Conservation (phyloP, 495 filamentous ascomycete genomes). For the Penicillium malachiteum region DNA sequence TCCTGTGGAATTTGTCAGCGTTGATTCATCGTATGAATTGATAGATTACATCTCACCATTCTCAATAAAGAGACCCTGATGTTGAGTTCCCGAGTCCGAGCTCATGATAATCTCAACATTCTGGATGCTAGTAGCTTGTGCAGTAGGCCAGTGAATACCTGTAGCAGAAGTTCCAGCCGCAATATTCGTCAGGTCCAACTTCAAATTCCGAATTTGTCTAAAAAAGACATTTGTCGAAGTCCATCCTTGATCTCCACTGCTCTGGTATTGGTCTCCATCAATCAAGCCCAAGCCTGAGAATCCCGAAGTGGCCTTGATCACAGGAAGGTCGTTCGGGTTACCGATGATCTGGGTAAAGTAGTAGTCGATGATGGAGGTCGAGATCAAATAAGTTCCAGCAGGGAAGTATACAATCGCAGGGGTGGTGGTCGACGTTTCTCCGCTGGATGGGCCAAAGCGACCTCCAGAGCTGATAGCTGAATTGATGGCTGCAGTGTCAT, state of each 20-base stretch:
- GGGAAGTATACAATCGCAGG: constrained; percentile 66
- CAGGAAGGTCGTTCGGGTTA: constrained; percentile 61
- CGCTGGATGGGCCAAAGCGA: constrained; percentile 50
- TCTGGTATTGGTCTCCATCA: constrained; percentile 64
- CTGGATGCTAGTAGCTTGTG: constrained; percentile 71
- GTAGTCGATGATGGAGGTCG: constrained; percentile 52
- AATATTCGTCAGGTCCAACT: constrained; percentile 69
- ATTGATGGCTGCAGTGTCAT: constrained; percentile 66
- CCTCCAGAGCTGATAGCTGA: constrained; percentile 53
- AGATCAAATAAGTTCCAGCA: constrained; percentile 61
- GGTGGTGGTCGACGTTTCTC: constrained; percentile 49
- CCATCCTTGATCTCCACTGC: constrained; percentile 45
- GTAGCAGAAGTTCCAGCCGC: constrained; percentile 50
- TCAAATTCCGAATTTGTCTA: constrained; percentile 73
- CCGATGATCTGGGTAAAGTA: constrained; percentile 71
- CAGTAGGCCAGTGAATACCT: constrained; percentile 78
- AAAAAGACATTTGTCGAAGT: constrained; percentile 71
- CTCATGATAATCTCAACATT: constrained; percentile 76
- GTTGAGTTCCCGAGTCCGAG: constrained; percentile 53
- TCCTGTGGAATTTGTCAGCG: constrained; percentile 33
- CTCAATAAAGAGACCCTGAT: constrained; percentile 75
- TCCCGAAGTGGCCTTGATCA: constrained; percentile 61
- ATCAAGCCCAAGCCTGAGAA: constrained; percentile 67
- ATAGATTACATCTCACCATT: constrained; percentile 47
- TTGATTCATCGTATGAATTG: constrained; percentile 15